Base-by-base conservation (phyloP, 495 filamentous ascomycete species). In the Neurospora pannonica region DNA sequence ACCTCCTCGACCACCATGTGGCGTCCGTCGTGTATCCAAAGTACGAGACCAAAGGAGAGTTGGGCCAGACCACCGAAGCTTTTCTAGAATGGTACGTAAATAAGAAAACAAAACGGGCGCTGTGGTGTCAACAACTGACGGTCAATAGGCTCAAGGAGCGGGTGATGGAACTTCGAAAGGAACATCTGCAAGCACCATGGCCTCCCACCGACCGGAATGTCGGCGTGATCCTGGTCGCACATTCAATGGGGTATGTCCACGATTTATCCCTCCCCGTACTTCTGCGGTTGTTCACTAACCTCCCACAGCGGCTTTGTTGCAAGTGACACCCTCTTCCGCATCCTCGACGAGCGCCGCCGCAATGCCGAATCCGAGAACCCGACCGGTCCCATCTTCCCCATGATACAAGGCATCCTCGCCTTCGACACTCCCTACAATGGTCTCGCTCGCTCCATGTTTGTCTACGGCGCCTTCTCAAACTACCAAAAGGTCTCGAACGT, bases 371-470 rank as follows among this genome's bases (percentile, higher is more conserved):
- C 77, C 42, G 71, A 76, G 11, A 70, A 71, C n/a, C 13, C 74
- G n/a, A n/a, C 75, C 10, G 73, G 71, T 10, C 82, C 86, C 38
- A 86, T 88, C 71, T 92, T 91, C 78, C 90, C 89, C 5, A 84
- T 87, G 54, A 88, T 99, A 73, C 91, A 93, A 77, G 96, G 93
- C 71, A 86, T 98, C 72, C 87, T 98, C 38, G 92, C 95, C 39
- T 97, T 98, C 78, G 96, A 99, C 83, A 99, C 96, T 1, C 96
- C 96, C 0, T 97, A 91, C 78, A 88, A 98, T 31, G 95, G 96
- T 5, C 93, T 99, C 72, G 89, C 93, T 3, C 93, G 95, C 2
- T 91, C 92, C 24, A 93, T 98, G 42, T 91, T 98, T 21, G 94
- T 97, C 15, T 92, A 98, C 79, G 92, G 93, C 24, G 95, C 94